Evolutionary conservation across 2,329 filamentous ascomycete species (phyloP), one percentile per base, ranked within the genome.

Genomic region (Neophaeococcomyces aloes): DNA sequence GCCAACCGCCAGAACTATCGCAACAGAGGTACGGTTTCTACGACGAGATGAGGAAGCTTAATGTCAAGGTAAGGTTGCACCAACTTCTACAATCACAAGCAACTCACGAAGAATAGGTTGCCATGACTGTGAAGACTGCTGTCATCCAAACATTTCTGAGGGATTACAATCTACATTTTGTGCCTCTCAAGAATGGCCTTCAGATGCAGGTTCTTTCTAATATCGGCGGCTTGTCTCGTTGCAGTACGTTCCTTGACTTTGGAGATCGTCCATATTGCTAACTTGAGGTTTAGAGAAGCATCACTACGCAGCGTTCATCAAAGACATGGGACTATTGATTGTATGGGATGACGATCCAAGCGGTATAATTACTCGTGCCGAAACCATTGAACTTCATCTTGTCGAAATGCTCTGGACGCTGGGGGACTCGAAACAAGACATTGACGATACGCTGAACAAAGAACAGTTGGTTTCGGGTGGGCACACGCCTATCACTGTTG

Each of bases 101-200:
- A 32, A 21, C 18, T 46, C 35, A n/a, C 46, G 51, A 36, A 57
- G 11, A 31, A 31, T 36, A 80, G 74, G 76, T 72, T 53, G 78
- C 78, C 39, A 79, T 83, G 72, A 83, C 79, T 3, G 68, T 82
- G 50, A 79, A 76, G 56, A 82, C 78, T 3, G 68, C 71, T 46
- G 72, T 81, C 31, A 78, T 82, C 54, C 73, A 75, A 50, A 67
- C 78, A 21, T 71, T 83, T 49, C 63, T 81, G 5, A 63, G 70
- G 45, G 62, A 67, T 38, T 69, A 65, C 35, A 64, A 69, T 17
- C 51, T 65, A 17, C 64, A 73, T 13, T 78, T 72, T 50, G 74
- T 83, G 7, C 76, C 79, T 7, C 63, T 83, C 13, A 60, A 68
- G 13, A 66, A 72, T 42, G 75, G 74, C 3, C 67, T 80, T 14